Base-by-base conservation (phyloP, 768 basidiomycete genomes). In the Leccinum aurantiacum region DNA sequence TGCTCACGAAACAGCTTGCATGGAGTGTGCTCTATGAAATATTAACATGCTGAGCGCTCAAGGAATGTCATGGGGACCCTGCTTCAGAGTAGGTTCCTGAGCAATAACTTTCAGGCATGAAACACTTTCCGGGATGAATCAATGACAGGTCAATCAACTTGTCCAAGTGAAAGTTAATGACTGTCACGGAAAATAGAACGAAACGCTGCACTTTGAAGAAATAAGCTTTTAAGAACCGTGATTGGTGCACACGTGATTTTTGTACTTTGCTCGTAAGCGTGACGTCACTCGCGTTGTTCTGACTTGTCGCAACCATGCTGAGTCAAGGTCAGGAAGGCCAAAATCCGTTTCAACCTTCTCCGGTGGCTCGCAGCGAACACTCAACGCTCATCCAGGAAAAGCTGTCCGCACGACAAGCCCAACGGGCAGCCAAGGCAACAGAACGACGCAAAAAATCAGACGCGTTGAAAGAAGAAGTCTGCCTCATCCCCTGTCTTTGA, bases 401-500 rank as follows among this genome's bases (percentile, higher is more conserved):
- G 44, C 31, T 68, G 7, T 46, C 44, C 6, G 48, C 22, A 3
- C 60, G 69, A 33, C 55, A 59, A 49, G 64, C 48, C 10, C 60
- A 57, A 41, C 63, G 71, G 2, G 65, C 65, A 2, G 56, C 52
- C 31, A 70, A 66, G 35, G 60, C 63, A 9, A 60, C 58, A 19
- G 53, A 56, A 22, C 75, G 69, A 56, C 55, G 47, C 8, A 33
- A 57, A 41, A 62, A 38, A 11, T 75, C 71, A 2, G 74, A 77
- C 17, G 56, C 52, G 37, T 53, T 71, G 1, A 76, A 74, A 37
- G 69, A 75, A 4, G 65, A 72, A 66, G 75, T 72, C 24, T 46
- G 66, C 44, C 4, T n/a, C 0, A 13, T 14, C 17, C 25, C 22
- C 3, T 44, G 10, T 44, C 41, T 44, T 44, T 4, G 41, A n/a